These are phyloP conservation scores for Cladosporium colombiae DNA, from an alignment of 2,329 filamentous ascomycete species.

Conservation along the genomic window DNA sequence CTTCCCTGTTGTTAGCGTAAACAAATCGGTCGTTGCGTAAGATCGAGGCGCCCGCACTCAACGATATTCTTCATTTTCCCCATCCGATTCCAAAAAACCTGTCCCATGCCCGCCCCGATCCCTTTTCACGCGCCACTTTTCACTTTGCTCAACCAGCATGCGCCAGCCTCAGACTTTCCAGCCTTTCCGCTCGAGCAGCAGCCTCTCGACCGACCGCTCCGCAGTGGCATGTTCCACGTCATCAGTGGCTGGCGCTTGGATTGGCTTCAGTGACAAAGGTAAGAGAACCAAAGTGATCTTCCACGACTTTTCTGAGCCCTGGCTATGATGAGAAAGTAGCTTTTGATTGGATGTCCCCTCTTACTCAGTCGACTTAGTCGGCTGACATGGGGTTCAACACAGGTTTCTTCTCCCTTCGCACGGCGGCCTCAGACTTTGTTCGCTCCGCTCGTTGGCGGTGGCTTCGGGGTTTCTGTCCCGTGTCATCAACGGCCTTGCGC, in stretches of 20 bases:
- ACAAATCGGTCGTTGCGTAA: too few relatives aligned
- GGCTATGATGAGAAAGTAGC: neutral
- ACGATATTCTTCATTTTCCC: too few relatives aligned
- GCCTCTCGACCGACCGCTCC: neutral
- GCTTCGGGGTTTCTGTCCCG: neutral
- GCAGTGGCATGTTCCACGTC: neutral
- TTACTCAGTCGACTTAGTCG: neutral
- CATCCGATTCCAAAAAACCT: neutral
- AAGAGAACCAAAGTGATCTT: neutral
- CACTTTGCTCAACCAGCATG: neutral
- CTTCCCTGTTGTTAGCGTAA: too few relatives aligned
- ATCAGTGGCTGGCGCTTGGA: neutral
- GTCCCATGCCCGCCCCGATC: neutral
- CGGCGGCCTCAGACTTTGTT: neutral
- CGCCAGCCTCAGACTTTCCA: neutral
- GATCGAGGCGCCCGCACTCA: too few relatives aligned
- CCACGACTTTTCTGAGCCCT: neutral
- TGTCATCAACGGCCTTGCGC: neutral
- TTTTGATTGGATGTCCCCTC: neutral
- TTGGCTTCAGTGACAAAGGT: neutral
- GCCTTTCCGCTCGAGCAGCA: neutral
- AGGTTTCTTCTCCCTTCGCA: neutral
- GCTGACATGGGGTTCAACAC: neutral
- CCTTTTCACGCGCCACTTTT: neutral
- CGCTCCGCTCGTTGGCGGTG: neutral